Base-by-base conservation (phyloP, 768 basidiomycete genomes). In the button mushroom (Agaricus bisporus) region DNA sequence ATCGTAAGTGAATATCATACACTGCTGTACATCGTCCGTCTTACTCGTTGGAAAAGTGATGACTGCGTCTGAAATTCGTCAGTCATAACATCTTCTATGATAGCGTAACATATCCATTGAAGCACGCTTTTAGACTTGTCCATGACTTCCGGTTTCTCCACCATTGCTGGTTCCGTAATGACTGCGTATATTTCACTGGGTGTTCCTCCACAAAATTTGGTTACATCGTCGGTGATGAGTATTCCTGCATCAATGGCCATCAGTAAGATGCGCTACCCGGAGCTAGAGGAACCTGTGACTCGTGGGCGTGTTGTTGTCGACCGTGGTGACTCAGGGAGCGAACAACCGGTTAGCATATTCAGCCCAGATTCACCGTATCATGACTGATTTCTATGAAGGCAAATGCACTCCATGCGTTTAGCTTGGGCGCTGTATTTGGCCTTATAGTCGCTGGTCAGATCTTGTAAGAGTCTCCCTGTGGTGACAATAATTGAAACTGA, bases 231-330 rank as follows among this genome's bases (percentile, higher is more conserved):
- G 7, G 86, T 95, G 55, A 95, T 95, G 93, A 88, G 86, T 66
- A 95, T 97, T 56, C 94, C 94, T 17, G 94, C 93, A 0, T 93
- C 91, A 12, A 94, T 95, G 65, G 81, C 92, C 2, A 93, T 95
- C 62, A 88, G 85, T 65, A 95, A 95, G 70, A 74, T 95, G 61
- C 88, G 92, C 41, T 59, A 85, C 32, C 93, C 93, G 0, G 93
- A 95, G 70, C 66, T 76, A 25, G 92, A 93, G 17, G 88, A 88
- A 59, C 92, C 92, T 26, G 79, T 92, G 41, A 94, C 92, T 26
- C 86, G 88, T 32, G 92, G 92, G 11, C 80, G 73, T 32, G 79
- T 94, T 54, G 79, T 87, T 46, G 77, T 94, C 52, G 88, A 91
- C 66, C 85, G 89, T 58, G 92, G 90, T n/a, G 72, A 78, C 45